Conservation (phyloP, 495 filamentous ascomycete genomes). For the Lasiosphaeria hispida region DNA sequence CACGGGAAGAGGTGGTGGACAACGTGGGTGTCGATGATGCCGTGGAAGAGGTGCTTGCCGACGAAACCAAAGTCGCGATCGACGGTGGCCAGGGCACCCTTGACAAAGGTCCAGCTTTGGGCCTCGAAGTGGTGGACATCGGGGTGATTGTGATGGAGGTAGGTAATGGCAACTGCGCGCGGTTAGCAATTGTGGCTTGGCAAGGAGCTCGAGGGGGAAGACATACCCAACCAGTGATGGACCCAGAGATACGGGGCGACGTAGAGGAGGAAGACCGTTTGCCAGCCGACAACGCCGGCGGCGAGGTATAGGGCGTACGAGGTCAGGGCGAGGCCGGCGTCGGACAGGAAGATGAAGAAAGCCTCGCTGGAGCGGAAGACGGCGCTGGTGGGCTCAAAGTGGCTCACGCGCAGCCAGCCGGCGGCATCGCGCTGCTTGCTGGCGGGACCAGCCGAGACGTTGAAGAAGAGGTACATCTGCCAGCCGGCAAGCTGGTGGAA, state of each 20-base stretch:
- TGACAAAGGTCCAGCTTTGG: conserved; percentile 77
- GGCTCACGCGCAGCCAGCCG: conserved; percentile 77
- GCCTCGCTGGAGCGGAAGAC: conserved; percentile 89
- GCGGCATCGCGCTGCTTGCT: conserved; percentile 81
- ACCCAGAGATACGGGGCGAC: conserved; percentile 93
- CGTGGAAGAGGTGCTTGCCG: conserved; percentile 79
- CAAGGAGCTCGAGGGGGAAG: neutral
- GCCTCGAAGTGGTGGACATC: conserved; percentile 75
- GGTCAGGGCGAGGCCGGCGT: conserved; percentile 69
- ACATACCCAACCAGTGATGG: conserved; percentile 88
- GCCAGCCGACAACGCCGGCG: conserved; percentile 71
- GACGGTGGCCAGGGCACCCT: conserved; percentile 81
- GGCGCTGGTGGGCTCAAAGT: conserved; percentile 85
- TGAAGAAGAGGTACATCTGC: conserved; percentile 79
- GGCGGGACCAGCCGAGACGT: conserved; percentile 87
- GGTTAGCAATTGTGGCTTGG: conserved; percentile 24
- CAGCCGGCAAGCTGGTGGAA: conserved; percentile 86
- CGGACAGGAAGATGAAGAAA: conserved; percentile 77
- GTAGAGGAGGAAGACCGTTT: conserved; percentile 87
- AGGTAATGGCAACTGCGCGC: conserved; percentile 73
- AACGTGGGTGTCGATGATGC: conserved; percentile 88
- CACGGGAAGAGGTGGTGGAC: conserved; percentile 76
- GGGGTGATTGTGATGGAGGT: conserved; percentile 86
- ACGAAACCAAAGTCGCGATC: conserved; percentile 88
- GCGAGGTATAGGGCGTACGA: conserved; percentile 52